Evolutionary conservation across 108 stramenopile species (phyloP).

Genomic region (Skeletonema potamos): DNA sequence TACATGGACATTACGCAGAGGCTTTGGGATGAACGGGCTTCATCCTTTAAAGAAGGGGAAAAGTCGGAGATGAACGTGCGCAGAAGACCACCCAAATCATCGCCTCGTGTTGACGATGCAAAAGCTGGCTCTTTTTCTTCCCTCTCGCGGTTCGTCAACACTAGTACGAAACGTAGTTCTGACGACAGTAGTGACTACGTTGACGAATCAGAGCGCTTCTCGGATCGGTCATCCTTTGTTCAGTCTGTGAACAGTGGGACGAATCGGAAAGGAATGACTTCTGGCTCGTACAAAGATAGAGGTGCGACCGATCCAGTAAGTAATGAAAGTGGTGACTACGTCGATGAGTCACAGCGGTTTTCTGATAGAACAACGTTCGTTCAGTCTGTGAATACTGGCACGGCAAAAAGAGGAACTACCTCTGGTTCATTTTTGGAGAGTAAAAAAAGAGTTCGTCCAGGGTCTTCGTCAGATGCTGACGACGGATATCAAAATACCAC

Average conservation of each 20-base stretch:
- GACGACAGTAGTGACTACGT: not conserved
- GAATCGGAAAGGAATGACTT: not conserved
- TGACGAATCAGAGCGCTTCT: not conserved
- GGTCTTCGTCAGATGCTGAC: not conserved
- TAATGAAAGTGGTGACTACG: not conserved
- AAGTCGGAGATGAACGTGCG: conserved; percentile 30
- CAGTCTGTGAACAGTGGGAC: conserved; percentile 1
- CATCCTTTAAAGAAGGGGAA: conserved; percentile 10
- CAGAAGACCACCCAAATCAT: not conserved
- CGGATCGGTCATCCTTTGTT: not conserved
- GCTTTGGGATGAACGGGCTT: not conserved
- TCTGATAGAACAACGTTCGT: not conserved
- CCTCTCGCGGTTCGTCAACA: not conserved
- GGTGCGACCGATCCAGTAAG: not conserved
- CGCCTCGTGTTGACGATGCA: not conserved
- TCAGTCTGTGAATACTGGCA: conserved; percentile 3
- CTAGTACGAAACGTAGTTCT: not conserved
- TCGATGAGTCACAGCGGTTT: not conserved
- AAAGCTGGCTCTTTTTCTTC: not conserved
- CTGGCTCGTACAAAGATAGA: not conserved
- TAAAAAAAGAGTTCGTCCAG: not conserved
- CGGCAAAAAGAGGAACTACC: not conserved
- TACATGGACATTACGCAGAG: not conserved
- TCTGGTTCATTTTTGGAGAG: not conserved
- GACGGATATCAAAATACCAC: conserved; percentile 3